Conservation (phyloP, 2,329 filamentous ascomycete species). For the Harringtonia lauricola region DNA sequence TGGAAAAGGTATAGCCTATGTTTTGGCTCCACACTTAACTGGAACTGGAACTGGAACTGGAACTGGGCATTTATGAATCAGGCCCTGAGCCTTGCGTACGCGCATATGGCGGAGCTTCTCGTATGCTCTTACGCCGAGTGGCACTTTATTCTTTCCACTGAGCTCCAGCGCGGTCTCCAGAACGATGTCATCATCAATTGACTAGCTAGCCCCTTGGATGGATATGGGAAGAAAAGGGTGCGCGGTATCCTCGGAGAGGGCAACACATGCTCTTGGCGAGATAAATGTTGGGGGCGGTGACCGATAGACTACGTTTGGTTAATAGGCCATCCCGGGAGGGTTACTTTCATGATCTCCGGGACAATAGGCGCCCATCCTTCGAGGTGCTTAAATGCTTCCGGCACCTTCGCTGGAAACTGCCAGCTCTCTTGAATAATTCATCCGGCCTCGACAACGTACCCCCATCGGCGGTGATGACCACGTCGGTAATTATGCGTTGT, state of each 20-base stretch:
- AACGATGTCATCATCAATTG: constrained; percentile 27
- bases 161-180: constrained; percentile 23
- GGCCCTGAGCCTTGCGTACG: too few relatives aligned
- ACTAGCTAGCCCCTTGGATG: constrained; percentile 26
- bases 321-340: constrained; percentile 13
- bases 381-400: constrained; percentile 30
- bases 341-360: constrained; percentile 26
- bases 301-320: constrained; percentile 28
- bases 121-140: constrained; percentile 30
- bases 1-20: too few relatives aligned
- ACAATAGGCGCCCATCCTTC: constrained; percentile 28
- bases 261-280: constrained; percentile 21
- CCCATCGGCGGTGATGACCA: too few relatives aligned
- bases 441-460: constrained; percentile 28
- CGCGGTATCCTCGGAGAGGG: constrained; percentile 28
- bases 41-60: too few relatives aligned
- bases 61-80: too few relatives aligned
- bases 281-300: constrained; percentile 20
- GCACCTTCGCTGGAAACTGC: constrained; percentile 30
- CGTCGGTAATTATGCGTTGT: too few relatives aligned
- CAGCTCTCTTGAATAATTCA: constrained; percentile 37
- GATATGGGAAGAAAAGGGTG: constrained; percentile 28
- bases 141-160: constrained; percentile 21
- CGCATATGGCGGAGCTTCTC: too few relatives aligned
- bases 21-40: too few relatives aligned